phyloP scores from a whole-genome alignment of 2,329 filamentous ascomycete genomes.

The Scedosporium minutisporum region DNA sequence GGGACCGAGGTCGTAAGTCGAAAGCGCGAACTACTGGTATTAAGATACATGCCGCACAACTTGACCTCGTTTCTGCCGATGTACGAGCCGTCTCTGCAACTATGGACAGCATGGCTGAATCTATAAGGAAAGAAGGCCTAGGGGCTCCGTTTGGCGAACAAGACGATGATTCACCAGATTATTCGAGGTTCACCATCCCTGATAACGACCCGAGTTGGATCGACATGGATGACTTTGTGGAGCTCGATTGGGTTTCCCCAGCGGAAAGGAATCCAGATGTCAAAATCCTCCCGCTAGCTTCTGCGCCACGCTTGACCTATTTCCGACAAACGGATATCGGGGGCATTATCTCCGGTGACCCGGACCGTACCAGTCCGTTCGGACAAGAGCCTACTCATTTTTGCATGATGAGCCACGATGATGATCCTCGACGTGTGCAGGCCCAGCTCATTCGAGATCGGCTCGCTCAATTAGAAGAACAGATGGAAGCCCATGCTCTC shows the following conservation, averaged over 20 bases:
- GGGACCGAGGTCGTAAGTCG: conserved; percentile 65
- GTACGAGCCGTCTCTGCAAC: conserved; percentile 87
- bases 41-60: conserved; percentile 88
- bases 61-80: conserved; percentile 86
- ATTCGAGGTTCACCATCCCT: conserved; percentile 88
- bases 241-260: conserved; percentile 91
- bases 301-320: conserved; percentile 91
- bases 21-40: conserved; percentile 81
- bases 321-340: conserved; percentile 93
- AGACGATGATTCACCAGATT: conserved; percentile 51
- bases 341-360: conserved; percentile 68
- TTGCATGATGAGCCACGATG: conserved; percentile 87
- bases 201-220: conserved; percentile 96
- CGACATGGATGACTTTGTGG: conserved; percentile 99
- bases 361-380: conserved; percentile 77
- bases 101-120: conserved; percentile 64
- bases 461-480: conserved; percentile 65
- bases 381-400: conserved; percentile 88
- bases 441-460: conserved; percentile 75
- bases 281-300: conserved; percentile 86
- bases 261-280: conserved; percentile 85
- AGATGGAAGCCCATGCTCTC: conserved; percentile 66
- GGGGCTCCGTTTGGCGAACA: conserved; percentile 24
- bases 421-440: conserved; percentile 83
- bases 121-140: conserved; percentile 11